Base-by-base conservation (phyloP, 495 filamentous ascomycete species). In the Xylaria longipes region DNA sequence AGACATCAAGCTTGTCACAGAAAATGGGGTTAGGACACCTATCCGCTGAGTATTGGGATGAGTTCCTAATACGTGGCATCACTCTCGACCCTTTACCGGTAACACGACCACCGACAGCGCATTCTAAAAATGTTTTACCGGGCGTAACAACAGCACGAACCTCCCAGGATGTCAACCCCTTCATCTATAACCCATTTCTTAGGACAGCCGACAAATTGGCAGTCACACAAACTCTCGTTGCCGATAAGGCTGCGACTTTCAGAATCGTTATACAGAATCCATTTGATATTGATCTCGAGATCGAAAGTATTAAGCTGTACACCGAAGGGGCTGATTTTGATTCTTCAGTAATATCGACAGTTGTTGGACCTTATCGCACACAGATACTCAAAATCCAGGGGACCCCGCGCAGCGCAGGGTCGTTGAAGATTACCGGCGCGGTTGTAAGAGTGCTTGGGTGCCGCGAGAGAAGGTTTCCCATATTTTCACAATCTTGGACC, bases 31-130 rank as follows among this genome's bases (percentile, higher is more conserved):
- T 93, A 3, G 79, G 85, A 5, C 77, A 89, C 68, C 78, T 95
- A 57, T 87, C 91, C 68, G 93, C 93, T 22, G 92, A 95, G 65
- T 99, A 97, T 76, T 99, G 96, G 96, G 96, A 99, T 79, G 92
- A 95, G 60, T 98, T 99, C 76, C 86, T 99, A 0, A 85, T 99
- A 50, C 89, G 96, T 41, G 94, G 91, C 72, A 85, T 99, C 41
- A 89, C 92, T 60, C 79, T 96, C 33, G 84, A 88, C 67, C 79
- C 86, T 20, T 74, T 86, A 45, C 79, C 85, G 20, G 61, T 73
- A 15, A 82, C 81, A 12, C 78, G 82, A 72, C 86, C 86, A n/a
- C 91, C 94, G 22, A 87, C 92, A 71, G 86, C 91, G 9, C 94
- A 94, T 73, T 88, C 85, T 4, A 92, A 89, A 73, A 87, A 87